phyloP scores from a whole-genome alignment of 257 asterid species.

The Buddleja alternifolia region DNA sequence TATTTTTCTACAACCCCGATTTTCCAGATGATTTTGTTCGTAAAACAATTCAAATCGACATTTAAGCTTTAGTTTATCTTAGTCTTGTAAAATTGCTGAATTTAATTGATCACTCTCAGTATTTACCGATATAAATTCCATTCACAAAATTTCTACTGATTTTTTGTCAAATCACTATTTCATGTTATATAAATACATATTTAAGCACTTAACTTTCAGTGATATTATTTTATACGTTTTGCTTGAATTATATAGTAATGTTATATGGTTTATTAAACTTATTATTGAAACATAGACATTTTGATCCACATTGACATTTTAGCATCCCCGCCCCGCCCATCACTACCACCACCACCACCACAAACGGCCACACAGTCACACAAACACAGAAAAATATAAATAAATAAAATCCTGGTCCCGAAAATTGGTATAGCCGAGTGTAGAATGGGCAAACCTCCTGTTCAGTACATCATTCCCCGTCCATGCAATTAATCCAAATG shows the following conservation, averaged over 20 bases:
- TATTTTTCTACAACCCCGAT: not conserved
- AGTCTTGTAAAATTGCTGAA: no score
- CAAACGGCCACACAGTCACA: no score
- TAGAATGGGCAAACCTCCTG: slow-evolving; percentile 62
- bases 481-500: slow-evolving; percentile 96
- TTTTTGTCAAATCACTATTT: not conserved
- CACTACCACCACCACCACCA: no score
- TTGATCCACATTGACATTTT: not conserved
- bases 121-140: not conserved
- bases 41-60: not conserved
- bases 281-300: slow-evolving; percentile 8
- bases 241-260: no score
- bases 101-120: not conserved
- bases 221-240: not conserved
- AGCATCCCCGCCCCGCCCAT: no score
- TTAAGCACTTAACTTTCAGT: slow-evolving; percentile 5
- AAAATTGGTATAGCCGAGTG: slow-evolving; percentile 1
- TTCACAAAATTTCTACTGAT: not conserved
- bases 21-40: not conserved
- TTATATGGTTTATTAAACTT: not conserved
- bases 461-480: slow-evolving; percentile 94
- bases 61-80: no score
- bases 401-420: not conserved
- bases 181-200: not conserved
- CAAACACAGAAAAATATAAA: no score